phyloP scores from a whole-genome alignment of 768 basidiomycete species.

The Grammothele lineata region DNA sequence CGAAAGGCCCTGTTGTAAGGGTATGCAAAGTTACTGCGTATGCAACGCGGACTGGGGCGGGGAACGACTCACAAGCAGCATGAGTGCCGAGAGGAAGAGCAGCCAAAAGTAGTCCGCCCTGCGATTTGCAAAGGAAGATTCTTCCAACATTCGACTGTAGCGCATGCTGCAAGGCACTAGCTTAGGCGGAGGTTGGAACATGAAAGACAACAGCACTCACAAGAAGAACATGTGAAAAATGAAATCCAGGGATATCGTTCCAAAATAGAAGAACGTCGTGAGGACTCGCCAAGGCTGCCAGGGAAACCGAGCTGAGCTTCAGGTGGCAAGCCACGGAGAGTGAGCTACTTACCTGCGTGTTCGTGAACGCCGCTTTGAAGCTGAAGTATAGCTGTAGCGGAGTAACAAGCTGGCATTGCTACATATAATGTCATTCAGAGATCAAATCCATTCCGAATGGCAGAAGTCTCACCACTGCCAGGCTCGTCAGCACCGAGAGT shows the following conservation, averaged over 20 bases:
- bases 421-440: not conserved
- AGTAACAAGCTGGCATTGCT: conserved; percentile 93
- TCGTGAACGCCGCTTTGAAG: conserved; percentile 77
- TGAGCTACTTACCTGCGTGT: conserved; percentile 59
- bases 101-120: conserved; percentile 97
- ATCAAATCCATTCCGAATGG: too few relatives aligned
- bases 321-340: not conserved
- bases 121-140: conserved; percentile 88
- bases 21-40: conserved; percentile 2
- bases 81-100: conserved; percentile 72
- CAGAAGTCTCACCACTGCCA: conserved; percentile 72
- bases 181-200: too few relatives aligned
- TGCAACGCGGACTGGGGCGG: too few relatives aligned
- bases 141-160: conserved; percentile 94
- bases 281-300: conserved; percentile 83
- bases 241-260: conserved; percentile 88
- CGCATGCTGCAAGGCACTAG: conserved; percentile 66
- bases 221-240: conserved; percentile 99
- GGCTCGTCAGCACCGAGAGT: conserved; percentile 71
- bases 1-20: conserved; percentile 55
- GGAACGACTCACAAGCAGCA: conserved; percentile 89
- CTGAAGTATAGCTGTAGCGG: conserved; percentile 93
- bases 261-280: conserved; percentile 97
- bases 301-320: too few relatives aligned
- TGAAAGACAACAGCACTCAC: conserved; percentile 41